Percentiles rank a stretch among this genome's conserved stretches.
Conservation (phyloP, 495 filamentous ascomycete genomes). For the Penicillium riverlandense region DNA sequence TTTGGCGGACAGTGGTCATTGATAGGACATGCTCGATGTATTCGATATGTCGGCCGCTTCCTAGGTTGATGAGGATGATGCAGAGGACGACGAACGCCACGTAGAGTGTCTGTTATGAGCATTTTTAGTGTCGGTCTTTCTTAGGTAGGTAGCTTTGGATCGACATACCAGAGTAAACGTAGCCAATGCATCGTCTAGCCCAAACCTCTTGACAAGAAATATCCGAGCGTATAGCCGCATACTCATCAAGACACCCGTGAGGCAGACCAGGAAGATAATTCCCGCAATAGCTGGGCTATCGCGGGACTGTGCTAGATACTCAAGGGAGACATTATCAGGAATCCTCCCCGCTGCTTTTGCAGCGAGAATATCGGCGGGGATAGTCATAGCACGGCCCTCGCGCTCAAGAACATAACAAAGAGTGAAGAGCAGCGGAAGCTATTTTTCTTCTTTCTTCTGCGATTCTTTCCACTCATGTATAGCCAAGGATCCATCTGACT, state of each 20-base stretch:
- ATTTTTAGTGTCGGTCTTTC: background rate
- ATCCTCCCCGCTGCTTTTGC: conserved; percentile 24
- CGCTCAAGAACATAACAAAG: too few species aligned
- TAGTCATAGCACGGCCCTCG: conserved; percentile 8
- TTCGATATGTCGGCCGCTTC: conserved; percentile 38
- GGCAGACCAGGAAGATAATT: conserved; percentile 30
- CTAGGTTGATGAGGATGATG: conserved; percentile 35
- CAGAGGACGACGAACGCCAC: conserved; percentile 29
- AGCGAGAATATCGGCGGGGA: conserved; percentile 22
- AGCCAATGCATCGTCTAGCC: conserved; percentile 30
- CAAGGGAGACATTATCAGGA: conserved; percentile 22
- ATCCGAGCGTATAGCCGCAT: conserved; percentile 26
- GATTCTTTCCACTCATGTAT: too few species aligned
- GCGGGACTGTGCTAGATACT: conserved; percentile 32
- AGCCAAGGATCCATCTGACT: background rate
- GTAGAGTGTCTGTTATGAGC: conserved; percentile 15
- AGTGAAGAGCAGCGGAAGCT: too few species aligned
- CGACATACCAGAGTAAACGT: conserved; percentile 27
- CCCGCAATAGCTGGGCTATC: conserved; percentile 30
- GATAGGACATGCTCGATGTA: conserved; percentile 41
- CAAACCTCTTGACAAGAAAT: conserved; percentile 25
- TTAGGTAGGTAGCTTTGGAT: too few species aligned
- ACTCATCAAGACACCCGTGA: conserved; percentile 22
- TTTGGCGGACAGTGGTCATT: conserved; percentile 21
- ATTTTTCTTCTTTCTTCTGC: too few species aligned